A percentile compares a stretch with the other conserved stretches of the same genome.
Evolutionary conservation across 2,329 filamentous ascomycete species (phyloP).

Genomic region (Diaporthe caulivora): DNA sequence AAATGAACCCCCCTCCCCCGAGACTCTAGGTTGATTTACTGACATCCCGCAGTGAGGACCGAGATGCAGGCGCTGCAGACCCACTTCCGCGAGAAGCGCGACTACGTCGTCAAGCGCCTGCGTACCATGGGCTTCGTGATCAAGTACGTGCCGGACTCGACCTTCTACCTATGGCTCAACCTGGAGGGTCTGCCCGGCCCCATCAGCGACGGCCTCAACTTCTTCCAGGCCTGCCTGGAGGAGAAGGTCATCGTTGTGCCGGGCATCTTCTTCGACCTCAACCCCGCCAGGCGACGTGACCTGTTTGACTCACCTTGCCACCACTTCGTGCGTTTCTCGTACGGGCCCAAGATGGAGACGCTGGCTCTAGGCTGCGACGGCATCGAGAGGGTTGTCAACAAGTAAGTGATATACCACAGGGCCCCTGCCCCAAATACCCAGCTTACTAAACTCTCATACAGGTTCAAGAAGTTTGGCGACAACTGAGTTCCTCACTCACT

Average conservation of each 20-base stretch:
- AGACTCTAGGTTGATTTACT: background rate
- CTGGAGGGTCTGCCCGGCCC: constrained; percentile 78
- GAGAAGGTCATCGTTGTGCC: constrained; percentile 98
- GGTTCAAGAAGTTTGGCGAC: constrained; percentile 41
- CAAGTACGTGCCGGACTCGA: constrained; percentile 87
- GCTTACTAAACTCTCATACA: constrained; percentile 10
- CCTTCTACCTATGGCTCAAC: constrained; percentile 89
- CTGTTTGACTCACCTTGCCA: constrained; percentile 96
- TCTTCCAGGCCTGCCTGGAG: constrained; percentile 92
- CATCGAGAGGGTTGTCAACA: constrained; percentile 84
- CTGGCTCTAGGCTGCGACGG: constrained; percentile 84
- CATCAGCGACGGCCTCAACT: constrained; percentile 94
- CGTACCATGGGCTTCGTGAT: constrained; percentile 89
- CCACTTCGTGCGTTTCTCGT: constrained; percentile 88
- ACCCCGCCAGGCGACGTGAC: constrained; percentile 89
- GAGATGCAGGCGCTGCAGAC: constrained; percentile 92
- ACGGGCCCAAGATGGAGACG: constrained; percentile 84
- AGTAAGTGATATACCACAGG: constrained; percentile 60
- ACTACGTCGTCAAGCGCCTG: constrained; percentile 87
- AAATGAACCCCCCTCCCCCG: too few relatives aligned
- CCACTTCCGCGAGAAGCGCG: constrained; percentile 92
- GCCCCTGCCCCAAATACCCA: background rate
- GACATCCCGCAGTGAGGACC: constrained; percentile 66
- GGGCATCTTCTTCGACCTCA: constrained; percentile 97
- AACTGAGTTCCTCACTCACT: background rate